phyloP scores from a whole-genome alignment of 1,139 yeast genomes.

The Kodamaea fungicola region DNA sequence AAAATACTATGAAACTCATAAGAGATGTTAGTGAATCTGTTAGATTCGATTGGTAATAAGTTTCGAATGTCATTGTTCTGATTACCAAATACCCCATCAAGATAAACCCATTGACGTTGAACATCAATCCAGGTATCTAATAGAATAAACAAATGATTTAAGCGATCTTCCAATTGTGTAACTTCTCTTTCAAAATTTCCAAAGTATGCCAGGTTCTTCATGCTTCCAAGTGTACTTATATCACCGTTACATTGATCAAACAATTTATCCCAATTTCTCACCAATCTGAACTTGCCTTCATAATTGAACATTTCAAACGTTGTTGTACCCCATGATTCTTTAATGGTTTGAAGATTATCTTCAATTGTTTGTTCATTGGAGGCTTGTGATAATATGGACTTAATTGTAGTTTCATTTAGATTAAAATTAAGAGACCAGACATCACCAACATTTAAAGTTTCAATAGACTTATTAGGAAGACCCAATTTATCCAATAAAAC shows the following conservation, averaged over 20 bases:
- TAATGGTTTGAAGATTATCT: slow-evolving; percentile 48
- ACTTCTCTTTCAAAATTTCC: slow-evolving; percentile 61
- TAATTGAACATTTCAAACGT: slow-evolving; percentile 57
- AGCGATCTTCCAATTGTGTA: slow-evolving; percentile 50
- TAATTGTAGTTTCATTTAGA: slow-evolving; percentile 45
- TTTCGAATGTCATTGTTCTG: slow-evolving; percentile 50
- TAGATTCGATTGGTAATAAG: slow-evolving; percentile 66
- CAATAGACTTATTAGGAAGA: slow-evolving; percentile 13
- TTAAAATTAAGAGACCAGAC: slow-evolving; percentile 57
- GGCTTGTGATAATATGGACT: slow-evolving; percentile 58
- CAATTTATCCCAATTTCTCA: slow-evolving; percentile 66
- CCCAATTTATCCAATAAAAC: slow-evolving; percentile 38
- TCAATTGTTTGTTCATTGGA: slow-evolving; percentile 70
- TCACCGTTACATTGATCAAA: slow-evolving; percentile 62
- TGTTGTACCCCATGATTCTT: slow-evolving; percentile 44
- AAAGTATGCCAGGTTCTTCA: slow-evolving; percentile 69
- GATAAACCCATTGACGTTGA: slow-evolving; percentile 86
- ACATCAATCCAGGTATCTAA: slow-evolving; percentile 78
- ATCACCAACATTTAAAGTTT: slow-evolving; percentile 48
- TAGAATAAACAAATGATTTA: slow-evolving; percentile 49
- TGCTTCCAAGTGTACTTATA: slow-evolving; percentile 59
- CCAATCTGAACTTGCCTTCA: slow-evolving; percentile 50
- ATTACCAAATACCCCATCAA: slow-evolving; percentile 73
- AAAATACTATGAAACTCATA: slow-evolving; percentile 56
- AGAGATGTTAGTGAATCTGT: slow-evolving; percentile 64